Base-by-base conservation (phyloP, 2,329 filamentous ascomycete species). In the Dothideomycetes sp. region DNA sequence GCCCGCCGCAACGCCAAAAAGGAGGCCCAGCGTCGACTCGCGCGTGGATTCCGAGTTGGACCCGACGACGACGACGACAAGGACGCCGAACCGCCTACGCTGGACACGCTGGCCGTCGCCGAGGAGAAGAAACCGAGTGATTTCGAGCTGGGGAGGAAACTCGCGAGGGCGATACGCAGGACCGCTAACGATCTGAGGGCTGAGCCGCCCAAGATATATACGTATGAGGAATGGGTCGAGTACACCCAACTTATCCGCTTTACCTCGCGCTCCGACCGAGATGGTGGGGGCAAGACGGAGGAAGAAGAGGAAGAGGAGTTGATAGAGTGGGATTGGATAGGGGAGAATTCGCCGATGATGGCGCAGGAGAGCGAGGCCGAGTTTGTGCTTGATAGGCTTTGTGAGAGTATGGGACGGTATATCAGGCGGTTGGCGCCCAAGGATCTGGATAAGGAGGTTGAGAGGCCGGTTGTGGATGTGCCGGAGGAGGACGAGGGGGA, bases 201-300 rank as follows among this genome's bases (percentile, higher is more conserved):
- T 33, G 59, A 68, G 4, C 69, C 73, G 2, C 67, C 71, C 0
- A 78, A 77, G 40, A 72, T 70, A 39, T 95, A 94, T 56, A 69
- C 66, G 0, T 95, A 87, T 47, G 77, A 87, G 48, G 81, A 94
- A 55, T 94, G 87, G 88, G 81, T 82, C 0, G 84, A 84, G 65
- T 91, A 85, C 50, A 79, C 88, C 5, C 73, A 75, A 16, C 68
- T 94, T 22, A 83, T 94, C 29, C 65, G 72, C 2, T 78, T 79
- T 47, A 64, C 65, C 2, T 51, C 53, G 33, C n/a, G n/a, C n/a
- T n/a, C n/a, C n/a, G n/a, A n/a, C n/a, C 40, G 42, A 5, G 39
- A 49, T 11, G 48, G 47, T 9, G 43, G 47, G n/a, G 24, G 32
- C 4, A 39, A 43, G 8, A 27, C 34, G 29, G 33, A 41, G 12